Evolutionary conservation across 1,284 basidiomycete species (phyloP), one percentile per base, ranked within the genome.

Genomic region (Leccinum angustisporum): DNA sequence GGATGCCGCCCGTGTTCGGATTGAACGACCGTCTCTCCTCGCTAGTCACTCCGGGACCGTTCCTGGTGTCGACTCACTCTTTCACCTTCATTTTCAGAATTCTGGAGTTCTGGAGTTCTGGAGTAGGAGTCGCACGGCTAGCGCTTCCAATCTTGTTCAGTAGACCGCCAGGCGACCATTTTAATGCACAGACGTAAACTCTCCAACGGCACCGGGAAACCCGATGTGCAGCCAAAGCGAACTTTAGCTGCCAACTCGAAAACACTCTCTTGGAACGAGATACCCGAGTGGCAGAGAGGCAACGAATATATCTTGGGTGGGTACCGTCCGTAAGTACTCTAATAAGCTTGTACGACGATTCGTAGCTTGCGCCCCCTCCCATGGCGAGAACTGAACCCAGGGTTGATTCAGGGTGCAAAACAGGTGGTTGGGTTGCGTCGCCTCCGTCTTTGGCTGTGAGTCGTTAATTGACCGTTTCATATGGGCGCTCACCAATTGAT

Each of bases 231-330:
- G 31, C 46, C 54, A 51, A 62, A 55, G 18, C 60, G 43, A 48
- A 25, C 46, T 40, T 40, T 34, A 21, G n/a, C 38, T 54, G 59
- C 54, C 58, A 54, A 34, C 18, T 54, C 56, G 2, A 65, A 65
- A 65, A 87, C 84, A 16, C 67, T 88, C 57, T 78, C 76, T n/a
- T 90, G 86, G 84, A 63, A 75, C n/a, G 85, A 88, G 61, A 78
- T 90, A 56, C 83, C 85, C 54, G 80, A 81, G 43, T 91, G 87
- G 88, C 86, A 86, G 72, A 81, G 76, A 66, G 90, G 94, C 75
- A 94, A 94, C 67, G 87, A 90, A 66, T 89, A 84, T 70, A 90
- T 94, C 65, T 59, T 85, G 63, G 78, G 75, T 27, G 92, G 92
- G 3, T 94, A 94, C 73, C 79, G 92, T 71, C 80, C 85, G 85